Evolutionary conservation across 352 stramenopile species (phyloP).

Genomic region (Pythium pectinolyticum): DNA sequence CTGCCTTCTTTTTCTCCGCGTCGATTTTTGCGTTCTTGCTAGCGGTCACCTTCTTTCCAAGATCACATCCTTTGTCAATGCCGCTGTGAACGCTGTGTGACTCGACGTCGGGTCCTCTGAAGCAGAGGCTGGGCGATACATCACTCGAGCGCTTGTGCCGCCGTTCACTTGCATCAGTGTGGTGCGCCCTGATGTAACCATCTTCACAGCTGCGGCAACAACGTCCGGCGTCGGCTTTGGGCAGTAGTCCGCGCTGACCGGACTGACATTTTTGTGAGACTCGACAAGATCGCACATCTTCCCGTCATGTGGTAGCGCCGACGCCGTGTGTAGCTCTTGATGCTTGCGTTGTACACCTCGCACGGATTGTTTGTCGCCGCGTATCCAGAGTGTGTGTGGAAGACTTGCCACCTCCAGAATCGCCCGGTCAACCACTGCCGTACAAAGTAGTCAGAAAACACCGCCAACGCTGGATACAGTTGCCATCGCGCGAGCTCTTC

Average conservation of each 20-base stretch:
- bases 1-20: slow-evolving; percentile 14
- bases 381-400: slow-evolving; percentile 14
- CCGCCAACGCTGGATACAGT: neutral
- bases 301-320: slow-evolving; percentile 16
- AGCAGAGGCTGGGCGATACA: neutral
- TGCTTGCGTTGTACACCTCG: slow-evolving; percentile 21
- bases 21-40: neutral
- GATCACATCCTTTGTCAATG: slow-evolving; percentile 8
- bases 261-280: neutral
- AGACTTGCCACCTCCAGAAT: slow-evolving; percentile 28
- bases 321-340: slow-evolving; percentile 17
- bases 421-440: neutral
- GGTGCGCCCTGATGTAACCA: slow-evolving; percentile 6
- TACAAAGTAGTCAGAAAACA: slow-evolving; percentile 11
- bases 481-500: neutral
- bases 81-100: neutral
- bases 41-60: neutral
- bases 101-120: neutral
- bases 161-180: neutral
- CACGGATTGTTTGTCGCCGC: slow-evolving; percentile 23
- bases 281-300: slow-evolving; percentile 21
- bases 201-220: slow-evolving; percentile 5
- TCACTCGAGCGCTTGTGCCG: neutral
- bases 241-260: neutral
- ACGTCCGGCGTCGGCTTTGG: slow-evolving; percentile 3